Percentiles rank a stretch among this genome's conserved stretches.
phyloP scores from a whole-genome alignment of 2,329 filamentous ascomycete species.

The Pseudogymnoascus destructans region DNA sequence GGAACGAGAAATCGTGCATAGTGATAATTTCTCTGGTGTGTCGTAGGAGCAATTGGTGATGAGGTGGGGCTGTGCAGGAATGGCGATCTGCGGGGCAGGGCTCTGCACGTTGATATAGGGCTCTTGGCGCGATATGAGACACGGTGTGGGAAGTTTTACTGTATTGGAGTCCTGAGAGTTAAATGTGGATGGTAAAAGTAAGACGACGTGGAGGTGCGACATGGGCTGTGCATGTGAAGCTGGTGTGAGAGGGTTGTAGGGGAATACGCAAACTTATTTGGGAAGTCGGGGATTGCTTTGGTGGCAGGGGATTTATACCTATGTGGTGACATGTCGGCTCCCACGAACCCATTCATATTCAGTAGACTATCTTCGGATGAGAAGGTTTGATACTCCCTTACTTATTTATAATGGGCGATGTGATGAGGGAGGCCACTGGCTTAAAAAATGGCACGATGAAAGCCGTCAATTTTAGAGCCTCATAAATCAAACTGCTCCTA shows the following conservation, averaged over 20 bases:
- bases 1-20: not conserved
- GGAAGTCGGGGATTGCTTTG: not conserved
- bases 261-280: too few relatives aligned
- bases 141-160: not conserved
- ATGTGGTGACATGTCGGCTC: not conserved
- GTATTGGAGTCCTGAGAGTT: not conserved
- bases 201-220: not conserved
- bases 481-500: not conserved
- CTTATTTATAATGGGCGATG: not conserved
- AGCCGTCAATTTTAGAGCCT: not conserved
- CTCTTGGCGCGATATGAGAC: not conserved
- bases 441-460: not conserved
- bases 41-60: not conserved
- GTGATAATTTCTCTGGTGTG: not conserved
- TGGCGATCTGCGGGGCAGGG: not conserved
- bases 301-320: not conserved
- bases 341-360: not conserved
- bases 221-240: not conserved
- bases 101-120: not conserved
- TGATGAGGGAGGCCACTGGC: not conserved
- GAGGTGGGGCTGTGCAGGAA: constrained; percentile 2
- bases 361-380: not conserved
- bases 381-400: not conserved
- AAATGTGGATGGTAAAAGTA: not conserved
- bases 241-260: not conserved